These are phyloP conservation scores for Phytophthora meadii DNA, from an alignment of 352 stramenopile genomes.

Conservation along the genomic window DNA sequence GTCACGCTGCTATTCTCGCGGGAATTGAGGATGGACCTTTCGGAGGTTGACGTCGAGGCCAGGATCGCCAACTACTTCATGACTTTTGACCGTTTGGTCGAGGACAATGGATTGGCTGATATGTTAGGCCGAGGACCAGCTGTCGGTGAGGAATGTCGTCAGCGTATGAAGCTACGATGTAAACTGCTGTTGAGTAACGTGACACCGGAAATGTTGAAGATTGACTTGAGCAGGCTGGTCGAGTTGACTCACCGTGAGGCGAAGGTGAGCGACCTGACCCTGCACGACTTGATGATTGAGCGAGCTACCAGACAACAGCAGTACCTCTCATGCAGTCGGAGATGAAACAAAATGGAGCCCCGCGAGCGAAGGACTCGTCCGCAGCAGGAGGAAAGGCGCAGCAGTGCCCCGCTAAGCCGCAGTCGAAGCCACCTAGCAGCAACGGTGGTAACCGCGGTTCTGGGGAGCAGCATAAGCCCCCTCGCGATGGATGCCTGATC, in stretches of 20 bases:
- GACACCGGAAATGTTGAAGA: slow-evolving; percentile 15
- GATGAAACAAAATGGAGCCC: slow-evolving; percentile 2
- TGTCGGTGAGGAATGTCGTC: too few species aligned
- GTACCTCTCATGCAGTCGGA: slow-evolving; percentile 11
- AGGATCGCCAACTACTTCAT: slow-evolving; percentile 26
- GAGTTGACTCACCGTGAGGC: slow-evolving; percentile 14
- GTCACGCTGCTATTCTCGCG: slow-evolving; percentile 1
- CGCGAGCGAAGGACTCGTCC: not conserved
- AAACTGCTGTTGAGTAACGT: slow-evolving; percentile 20
- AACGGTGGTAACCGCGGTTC: too few species aligned
- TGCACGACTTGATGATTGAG: slow-evolving; percentile 25
- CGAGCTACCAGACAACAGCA: slow-evolving; percentile 18
- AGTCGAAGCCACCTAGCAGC: not conserved
- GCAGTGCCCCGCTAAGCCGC: not conserved
- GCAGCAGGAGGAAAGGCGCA: too few species aligned
- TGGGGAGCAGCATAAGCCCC: too few species aligned
- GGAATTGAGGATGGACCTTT: slow-evolving; percentile 19
- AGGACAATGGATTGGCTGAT: slow-evolving; percentile 6
- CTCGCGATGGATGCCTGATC: not conserved
- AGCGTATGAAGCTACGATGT: slow-evolving; percentile 25
- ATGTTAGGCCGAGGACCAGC: slow-evolving; percentile 5
- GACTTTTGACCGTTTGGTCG: slow-evolving; percentile 20
- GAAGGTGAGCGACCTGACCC: slow-evolving; percentile 6
- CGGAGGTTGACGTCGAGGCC: slow-evolving; percentile 22
- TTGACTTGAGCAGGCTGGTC: slow-evolving; percentile 15